Conservation (phyloP, 768 basidiomycete species). For the Gyrodon lividus region DNA sequence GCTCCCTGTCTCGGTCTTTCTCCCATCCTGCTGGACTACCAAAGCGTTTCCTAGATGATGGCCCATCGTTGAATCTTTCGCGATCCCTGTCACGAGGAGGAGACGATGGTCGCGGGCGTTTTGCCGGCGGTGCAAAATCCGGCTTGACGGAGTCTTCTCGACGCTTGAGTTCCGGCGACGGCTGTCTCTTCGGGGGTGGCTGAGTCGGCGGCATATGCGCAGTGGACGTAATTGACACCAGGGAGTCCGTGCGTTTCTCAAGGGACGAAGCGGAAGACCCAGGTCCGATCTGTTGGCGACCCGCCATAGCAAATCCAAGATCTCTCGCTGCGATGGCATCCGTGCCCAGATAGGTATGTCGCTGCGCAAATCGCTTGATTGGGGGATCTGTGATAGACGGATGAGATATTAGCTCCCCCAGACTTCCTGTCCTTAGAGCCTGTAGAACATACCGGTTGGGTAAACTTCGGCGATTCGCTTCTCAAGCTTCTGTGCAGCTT, state of each 20-base stretch:
- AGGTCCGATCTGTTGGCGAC: slow-evolving; percentile 23
- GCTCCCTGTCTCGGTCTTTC: slow-evolving; percentile 44
- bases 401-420: background rate
- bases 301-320: slow-evolving; percentile 70
- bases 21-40: slow-evolving; percentile 44
- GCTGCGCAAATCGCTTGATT: slow-evolving; percentile 87
- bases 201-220: slow-evolving; percentile 24
- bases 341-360: slow-evolving; percentile 67
- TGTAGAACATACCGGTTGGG: slow-evolving; percentile 61
- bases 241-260: slow-evolving; percentile 37
- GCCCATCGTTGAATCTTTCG: slow-evolving; percentile 38
- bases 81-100: slow-evolving; percentile 53
- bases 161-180: slow-evolving; percentile 37
- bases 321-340: slow-evolving; percentile 90
- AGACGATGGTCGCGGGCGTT: slow-evolving; percentile 46
- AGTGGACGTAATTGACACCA: slow-evolving; percentile 31
- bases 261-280: slow-evolving; percentile 21
- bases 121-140: slow-evolving; percentile 39
- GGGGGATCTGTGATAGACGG: slow-evolving; percentile 62
- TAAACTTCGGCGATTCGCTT: slow-evolving; percentile 86
- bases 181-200: slow-evolving; percentile 29
- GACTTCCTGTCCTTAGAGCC: background rate
- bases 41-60: slow-evolving; percentile 37
- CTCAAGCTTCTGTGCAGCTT: slow-evolving; percentile 85
- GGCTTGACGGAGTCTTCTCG: slow-evolving; percentile 42